A percentile compares a stretch with the other conserved stretches of the same genome.
Evolutionary conservation across 2,329 filamentous ascomycete species (phyloP).

Genomic region (Pseudogymnoascus sp.): DNA sequence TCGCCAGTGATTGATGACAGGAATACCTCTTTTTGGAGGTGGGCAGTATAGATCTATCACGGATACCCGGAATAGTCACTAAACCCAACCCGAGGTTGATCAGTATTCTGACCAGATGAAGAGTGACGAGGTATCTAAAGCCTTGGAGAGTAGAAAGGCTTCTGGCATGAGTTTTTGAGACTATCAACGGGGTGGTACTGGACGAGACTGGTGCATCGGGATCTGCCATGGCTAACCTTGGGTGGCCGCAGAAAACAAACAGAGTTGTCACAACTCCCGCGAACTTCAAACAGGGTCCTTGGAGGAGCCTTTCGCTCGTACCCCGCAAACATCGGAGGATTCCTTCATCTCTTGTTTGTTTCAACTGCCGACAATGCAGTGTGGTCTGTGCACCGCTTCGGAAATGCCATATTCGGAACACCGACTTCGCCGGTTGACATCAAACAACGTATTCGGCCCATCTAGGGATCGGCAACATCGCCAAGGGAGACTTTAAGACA

Average conservation of each 20-base stretch:
- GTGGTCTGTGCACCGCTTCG: not conserved
- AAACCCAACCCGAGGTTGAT: not conserved
- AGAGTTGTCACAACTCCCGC: not conserved
- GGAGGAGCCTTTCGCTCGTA: not conserved
- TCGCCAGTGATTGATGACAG: slow-evolving; percentile 15
- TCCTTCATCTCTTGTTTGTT: not conserved
- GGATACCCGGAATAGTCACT: not conserved
- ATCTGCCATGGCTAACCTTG: not conserved
- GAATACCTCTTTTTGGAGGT: not conserved
- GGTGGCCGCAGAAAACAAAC: not conserved
- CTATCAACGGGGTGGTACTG: not conserved
- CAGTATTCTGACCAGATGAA: not conserved
- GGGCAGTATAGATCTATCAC: not conserved
- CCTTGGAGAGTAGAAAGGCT: not conserved
- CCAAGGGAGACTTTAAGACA: not conserved
- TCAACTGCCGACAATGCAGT: not conserved
- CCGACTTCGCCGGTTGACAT: not conserved
- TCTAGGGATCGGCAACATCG: not conserved
- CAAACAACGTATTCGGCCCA: not conserved
- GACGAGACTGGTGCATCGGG: not conserved
- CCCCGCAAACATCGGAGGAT: not conserved
- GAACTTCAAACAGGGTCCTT: not conserved
- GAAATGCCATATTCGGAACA: not conserved
- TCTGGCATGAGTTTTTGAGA: not conserved
- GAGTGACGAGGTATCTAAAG: not conserved